A percentile compares a stretch with the other conserved stretches of the same genome.
phyloP scores from a whole-genome alignment of 331 rosid genomes.

The Arachis monticola region DNA sequence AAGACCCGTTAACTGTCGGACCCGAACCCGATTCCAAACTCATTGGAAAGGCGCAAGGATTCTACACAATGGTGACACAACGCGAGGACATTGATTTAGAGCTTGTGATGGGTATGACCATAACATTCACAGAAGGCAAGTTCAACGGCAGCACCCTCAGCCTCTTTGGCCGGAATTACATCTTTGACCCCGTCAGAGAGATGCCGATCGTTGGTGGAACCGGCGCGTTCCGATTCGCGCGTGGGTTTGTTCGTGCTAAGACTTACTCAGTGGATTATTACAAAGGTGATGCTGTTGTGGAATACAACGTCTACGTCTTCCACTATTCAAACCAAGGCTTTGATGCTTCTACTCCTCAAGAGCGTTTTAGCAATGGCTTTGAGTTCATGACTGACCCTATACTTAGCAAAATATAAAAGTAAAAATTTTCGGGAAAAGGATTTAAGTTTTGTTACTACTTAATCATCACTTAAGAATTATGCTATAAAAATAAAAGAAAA shows the following conservation, averaged over 20 bases:
- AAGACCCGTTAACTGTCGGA: neutral
- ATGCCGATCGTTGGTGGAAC: constrained; percentile 35
- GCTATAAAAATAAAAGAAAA: no score
- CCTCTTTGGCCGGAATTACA: neutral
- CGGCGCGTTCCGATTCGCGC: constrained; percentile 34
- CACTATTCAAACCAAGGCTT: neutral
- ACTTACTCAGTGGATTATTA: neutral
- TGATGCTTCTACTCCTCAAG: neutral
- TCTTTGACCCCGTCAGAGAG: neutral
- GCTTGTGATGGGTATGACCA: constrained; percentile 14
- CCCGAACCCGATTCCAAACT: constrained; percentile 13
- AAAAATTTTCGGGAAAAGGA: no score
- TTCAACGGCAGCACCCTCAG: constrained; percentile 25
- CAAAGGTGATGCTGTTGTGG: constrained; percentile 7
- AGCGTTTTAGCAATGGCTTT: neutral
- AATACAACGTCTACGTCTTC: constrained; percentile 8
- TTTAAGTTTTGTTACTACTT: no score
- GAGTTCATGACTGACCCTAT: neutral
- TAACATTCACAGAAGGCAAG: neutral
- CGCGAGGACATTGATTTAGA: neutral
- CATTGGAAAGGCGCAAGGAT: constrained; percentile 26
- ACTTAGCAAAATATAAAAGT: neutral
- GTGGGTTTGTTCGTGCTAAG: constrained; percentile 1
- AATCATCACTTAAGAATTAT: no score
- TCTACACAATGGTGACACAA: neutral